Evolutionary conservation across 2,329 filamentous ascomycete species (phyloP).

Genomic region (Colletotrichum horii): DNA sequence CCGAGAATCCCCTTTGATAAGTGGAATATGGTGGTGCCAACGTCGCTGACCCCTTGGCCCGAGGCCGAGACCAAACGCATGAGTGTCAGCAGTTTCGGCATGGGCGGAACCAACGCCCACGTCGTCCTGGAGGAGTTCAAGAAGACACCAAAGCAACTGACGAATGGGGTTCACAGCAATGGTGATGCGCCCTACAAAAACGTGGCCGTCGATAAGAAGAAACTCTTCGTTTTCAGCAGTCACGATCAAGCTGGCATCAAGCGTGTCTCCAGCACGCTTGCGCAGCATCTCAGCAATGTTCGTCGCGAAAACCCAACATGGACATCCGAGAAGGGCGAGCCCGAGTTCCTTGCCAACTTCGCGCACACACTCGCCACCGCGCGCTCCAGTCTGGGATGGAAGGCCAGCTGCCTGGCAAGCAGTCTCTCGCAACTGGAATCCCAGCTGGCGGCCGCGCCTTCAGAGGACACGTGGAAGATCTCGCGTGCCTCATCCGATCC

Average conservation of each 20-base stretch:
- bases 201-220: neutral
- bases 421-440: neutral
- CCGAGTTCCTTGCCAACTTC: neutral
- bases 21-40: neutral
- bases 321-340: neutral
- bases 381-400: neutral
- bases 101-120: conserved; percentile 17
- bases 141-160: neutral
- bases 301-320: neutral
- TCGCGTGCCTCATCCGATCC: neutral
- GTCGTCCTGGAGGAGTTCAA: conserved; percentile 6
- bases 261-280: neutral
- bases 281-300: neutral
- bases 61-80: neutral
- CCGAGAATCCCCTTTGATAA: neutral
- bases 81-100: conserved; percentile 9
- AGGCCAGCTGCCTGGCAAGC: neutral
- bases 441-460: neutral
- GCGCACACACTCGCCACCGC: neutral
- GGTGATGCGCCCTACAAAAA: neutral
- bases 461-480: neutral
- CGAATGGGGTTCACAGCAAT: neutral
- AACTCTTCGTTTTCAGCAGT: conserved; percentile 1
- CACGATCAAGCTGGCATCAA: conserved; percentile 1
- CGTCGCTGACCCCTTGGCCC: neutral